phyloP scores from a whole-genome alignment of 2,329 filamentous ascomycete species.

The Fusarium aywerte region DNA sequence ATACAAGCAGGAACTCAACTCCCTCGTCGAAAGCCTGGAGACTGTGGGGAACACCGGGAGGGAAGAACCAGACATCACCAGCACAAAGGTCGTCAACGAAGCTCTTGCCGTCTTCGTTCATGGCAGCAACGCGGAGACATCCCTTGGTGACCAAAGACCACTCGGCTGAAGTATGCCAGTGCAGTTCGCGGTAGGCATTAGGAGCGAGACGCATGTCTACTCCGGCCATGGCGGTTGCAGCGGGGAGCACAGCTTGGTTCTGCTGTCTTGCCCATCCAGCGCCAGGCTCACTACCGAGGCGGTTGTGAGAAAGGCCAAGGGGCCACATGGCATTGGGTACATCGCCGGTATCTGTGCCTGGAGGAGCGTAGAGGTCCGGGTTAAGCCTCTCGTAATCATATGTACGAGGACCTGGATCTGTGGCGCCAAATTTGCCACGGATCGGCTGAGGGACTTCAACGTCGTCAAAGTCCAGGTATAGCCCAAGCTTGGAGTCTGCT shows the following conservation, averaged over 20 bases:
- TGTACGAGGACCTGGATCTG: slow-evolving; percentile 16
- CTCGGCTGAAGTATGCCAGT: slow-evolving; percentile 15
- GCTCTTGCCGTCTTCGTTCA: slow-evolving; percentile 13
- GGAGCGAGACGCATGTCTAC: slow-evolving; percentile 20
- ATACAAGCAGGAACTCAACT: slow-evolving; percentile 11
- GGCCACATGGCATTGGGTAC: slow-evolving; percentile 21
- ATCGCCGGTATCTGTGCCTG: slow-evolving; percentile 9
- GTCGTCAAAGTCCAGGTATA: slow-evolving; percentile 14
- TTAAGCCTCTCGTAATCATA: slow-evolving; percentile 23
- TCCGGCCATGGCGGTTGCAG: slow-evolving; percentile 12
- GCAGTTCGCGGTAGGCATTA: slow-evolving; percentile 8
- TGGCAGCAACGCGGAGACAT: slow-evolving; percentile 9
- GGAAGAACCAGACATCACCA: slow-evolving; percentile 22
- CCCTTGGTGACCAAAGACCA: slow-evolving; percentile 20
- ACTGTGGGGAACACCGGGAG: slow-evolving; percentile 14
- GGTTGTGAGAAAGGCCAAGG: slow-evolving; percentile 13
- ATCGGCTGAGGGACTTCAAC: slow-evolving; percentile 16
- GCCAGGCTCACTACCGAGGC: slow-evolving; percentile 7
- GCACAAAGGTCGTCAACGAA: slow-evolving; percentile 14
- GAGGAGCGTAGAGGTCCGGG: slow-evolving; percentile 14
- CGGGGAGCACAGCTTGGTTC: slow-evolving; percentile 5
- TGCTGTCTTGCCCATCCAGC: slow-evolving; percentile 23
- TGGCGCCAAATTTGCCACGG: slow-evolving; percentile 7
- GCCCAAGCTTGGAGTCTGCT: slow-evolving; percentile 9
- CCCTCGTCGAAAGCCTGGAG: slow-evolving; percentile 12